A percentile compares a stretch with the other conserved stretches of the same genome.
These are phyloP conservation scores for Staphylotrichum longicolle DNA, from an alignment of 495 filamentous ascomycete genomes.

Conservation along the genomic window DNA sequence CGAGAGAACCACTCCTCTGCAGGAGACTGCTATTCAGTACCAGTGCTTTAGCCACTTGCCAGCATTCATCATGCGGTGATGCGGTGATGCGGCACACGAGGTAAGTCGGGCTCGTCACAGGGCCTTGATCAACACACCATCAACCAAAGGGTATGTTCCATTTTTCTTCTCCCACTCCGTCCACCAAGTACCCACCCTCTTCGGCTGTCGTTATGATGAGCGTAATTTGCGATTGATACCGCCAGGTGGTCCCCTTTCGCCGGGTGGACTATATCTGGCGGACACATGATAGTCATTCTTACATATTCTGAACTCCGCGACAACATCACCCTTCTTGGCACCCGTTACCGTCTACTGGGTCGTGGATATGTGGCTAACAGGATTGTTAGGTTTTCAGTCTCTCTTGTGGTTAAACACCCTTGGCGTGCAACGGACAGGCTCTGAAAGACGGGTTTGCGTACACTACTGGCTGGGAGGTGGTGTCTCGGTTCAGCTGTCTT, in stretches of 20 bases:
- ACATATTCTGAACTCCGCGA: constrained; percentile 35
- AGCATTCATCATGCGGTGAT: too few relatives aligned
- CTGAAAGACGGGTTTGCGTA: too few relatives aligned
- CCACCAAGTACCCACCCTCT: constrained; percentile 1
- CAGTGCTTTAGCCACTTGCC: too few relatives aligned
- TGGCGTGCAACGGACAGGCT: too few relatives aligned
- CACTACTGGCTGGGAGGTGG: too few relatives aligned
- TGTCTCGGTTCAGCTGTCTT: too few relatives aligned
- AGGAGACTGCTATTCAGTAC: too few relatives aligned
- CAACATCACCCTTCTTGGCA: background rate
- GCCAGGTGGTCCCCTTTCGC: constrained; percentile 34
- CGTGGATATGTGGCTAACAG: constrained; percentile 11
- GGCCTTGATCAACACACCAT: background rate
- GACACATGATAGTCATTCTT: constrained; percentile 37
- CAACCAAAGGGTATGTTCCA: constrained; percentile 13
- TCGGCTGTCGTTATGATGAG: constrained; percentile 29
- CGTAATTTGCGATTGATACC: constrained; percentile 40
- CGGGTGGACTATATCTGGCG: constrained; percentile 31
- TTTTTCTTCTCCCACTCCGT: background rate
- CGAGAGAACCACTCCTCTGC: too few relatives aligned
- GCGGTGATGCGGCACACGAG: background rate
- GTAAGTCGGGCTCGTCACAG: constrained; percentile 1
- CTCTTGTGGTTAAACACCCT: too few relatives aligned
- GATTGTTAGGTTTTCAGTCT: background rate
- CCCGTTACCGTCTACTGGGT: background rate